Conservation (phyloP, 495 filamentous ascomycete genomes). For the Rusavskia elegans region DNA sequence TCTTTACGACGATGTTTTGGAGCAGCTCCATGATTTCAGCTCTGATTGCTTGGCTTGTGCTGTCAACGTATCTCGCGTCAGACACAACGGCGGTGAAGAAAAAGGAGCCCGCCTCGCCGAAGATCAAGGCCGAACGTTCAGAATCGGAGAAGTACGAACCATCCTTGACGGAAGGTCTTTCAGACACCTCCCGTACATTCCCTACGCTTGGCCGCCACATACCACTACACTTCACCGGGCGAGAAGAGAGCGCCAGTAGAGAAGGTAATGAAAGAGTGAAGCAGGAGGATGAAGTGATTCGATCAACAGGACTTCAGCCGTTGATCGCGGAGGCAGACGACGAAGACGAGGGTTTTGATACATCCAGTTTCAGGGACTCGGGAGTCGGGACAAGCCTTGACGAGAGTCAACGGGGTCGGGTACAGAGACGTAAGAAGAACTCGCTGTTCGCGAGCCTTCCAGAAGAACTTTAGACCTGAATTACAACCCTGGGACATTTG, state of each 20-base stretch:
- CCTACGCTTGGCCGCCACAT: slow-evolving; percentile 36
- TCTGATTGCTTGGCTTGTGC: slow-evolving; percentile 38
- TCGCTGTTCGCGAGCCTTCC: neutral
- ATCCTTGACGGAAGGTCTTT: slow-evolving; percentile 17
- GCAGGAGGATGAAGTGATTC: slow-evolving; percentile 8
- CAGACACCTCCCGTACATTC: slow-evolving; percentile 36
- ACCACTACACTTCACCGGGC: slow-evolving; percentile 20
- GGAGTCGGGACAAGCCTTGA: slow-evolving; percentile 17
- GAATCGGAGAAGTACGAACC: slow-evolving; percentile 13
- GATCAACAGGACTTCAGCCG: slow-evolving; percentile 5
- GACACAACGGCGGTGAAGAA: slow-evolving; percentile 6
- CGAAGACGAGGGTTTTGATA: slow-evolving; percentile 7
- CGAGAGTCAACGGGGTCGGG: slow-evolving; percentile 3
- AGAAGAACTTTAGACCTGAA: too few relatives aligned
- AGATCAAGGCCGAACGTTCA: slow-evolving; percentile 19
- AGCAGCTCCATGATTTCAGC: slow-evolving; percentile 45
- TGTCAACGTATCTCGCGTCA: slow-evolving; percentile 22
- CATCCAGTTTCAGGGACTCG: slow-evolving; percentile 11
- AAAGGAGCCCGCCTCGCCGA: slow-evolving; percentile 2
- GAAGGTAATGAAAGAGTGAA: slow-evolving; percentile 1
- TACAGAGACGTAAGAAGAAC: slow-evolving; percentile 11
- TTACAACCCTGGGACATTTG: too few relatives aligned
- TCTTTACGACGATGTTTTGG: slow-evolving; percentile 63
- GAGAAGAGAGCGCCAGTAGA: slow-evolving; percentile 1
- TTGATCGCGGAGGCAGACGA: slow-evolving; percentile 12